A percentile compares a stretch with the other conserved stretches of the same genome.
These are phyloP conservation scores for Neodidymelliopsis sp. DNA, from an alignment of 2,329 filamentous ascomycete species.

Conservation along the genomic window DNA sequence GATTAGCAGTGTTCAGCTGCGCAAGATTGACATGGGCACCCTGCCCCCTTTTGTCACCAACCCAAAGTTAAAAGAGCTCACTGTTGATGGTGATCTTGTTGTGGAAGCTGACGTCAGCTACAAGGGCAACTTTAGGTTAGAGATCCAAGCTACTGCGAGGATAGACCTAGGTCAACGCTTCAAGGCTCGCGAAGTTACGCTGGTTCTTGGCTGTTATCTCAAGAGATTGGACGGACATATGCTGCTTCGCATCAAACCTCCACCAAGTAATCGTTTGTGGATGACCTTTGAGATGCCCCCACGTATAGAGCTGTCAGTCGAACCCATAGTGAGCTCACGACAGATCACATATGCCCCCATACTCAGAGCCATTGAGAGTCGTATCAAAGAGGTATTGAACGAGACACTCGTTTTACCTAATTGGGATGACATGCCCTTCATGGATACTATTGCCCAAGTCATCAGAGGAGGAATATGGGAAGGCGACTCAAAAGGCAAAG, in stretches of 20 bases:
- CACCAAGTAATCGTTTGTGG: constrained; percentile 96
- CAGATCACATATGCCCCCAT: constrained; percentile 96
- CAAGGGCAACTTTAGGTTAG: constrained; percentile 85
- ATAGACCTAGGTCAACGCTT: constrained; percentile 90
- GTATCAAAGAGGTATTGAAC: constrained; percentile 91
- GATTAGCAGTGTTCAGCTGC: constrained; percentile 82
- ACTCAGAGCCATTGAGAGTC: constrained; percentile 89
- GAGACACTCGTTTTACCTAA: constrained; percentile 92
- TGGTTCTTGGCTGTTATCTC: constrained; percentile 84
- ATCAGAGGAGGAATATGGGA: constrained; percentile 88
- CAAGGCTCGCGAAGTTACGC: constrained; percentile 87
- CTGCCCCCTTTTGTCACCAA: constrained; percentile 89
- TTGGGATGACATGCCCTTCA: constrained; percentile 96
- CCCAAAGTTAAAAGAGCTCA: constrained; percentile 84
- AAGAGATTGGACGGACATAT: constrained; percentile 86
- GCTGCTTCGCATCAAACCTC: constrained; percentile 87
- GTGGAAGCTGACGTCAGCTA: constrained; percentile 90
- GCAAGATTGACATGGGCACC: constrained; percentile 84
- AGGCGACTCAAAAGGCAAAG: constrained; percentile 32
- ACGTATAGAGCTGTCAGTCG: constrained; percentile 91
- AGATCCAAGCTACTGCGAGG: constrained; percentile 90
- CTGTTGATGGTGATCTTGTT: constrained; percentile 87
- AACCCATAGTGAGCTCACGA: constrained; percentile 92
- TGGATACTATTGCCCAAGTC: constrained; percentile 76
- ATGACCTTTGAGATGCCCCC: constrained; percentile 93